These are phyloP conservation scores for Chaetomium globosum DNA, from an alignment of 2,329 filamentous ascomycete genomes.

Conservation along the genomic window DNA sequence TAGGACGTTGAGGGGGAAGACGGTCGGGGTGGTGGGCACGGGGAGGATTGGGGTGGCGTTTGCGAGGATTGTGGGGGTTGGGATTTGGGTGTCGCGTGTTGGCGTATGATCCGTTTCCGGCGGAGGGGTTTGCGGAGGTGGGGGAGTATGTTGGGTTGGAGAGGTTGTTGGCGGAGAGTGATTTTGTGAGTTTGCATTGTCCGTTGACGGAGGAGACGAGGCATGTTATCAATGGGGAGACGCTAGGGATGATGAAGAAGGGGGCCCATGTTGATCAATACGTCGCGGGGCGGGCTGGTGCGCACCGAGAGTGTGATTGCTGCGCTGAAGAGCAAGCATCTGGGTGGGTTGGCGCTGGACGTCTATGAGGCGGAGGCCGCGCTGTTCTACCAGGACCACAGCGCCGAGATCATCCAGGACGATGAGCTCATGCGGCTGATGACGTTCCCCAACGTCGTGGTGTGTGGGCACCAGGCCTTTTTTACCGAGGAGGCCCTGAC, in stretches of 20 bases:
- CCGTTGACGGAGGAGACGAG: slow-evolving; percentile 63
- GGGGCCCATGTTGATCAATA: slow-evolving; percentile 68
- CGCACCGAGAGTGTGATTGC: slow-evolving; percentile 62
- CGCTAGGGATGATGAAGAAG: slow-evolving; percentile 59
- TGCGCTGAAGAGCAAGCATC: slow-evolving; percentile 61
- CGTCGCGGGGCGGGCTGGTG: slow-evolving; percentile 66
- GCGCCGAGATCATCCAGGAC: slow-evolving; percentile 66
- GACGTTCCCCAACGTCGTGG: slow-evolving; percentile 68
- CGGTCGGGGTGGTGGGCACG: slow-evolving; percentile 66
- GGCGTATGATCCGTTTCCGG: slow-evolving; percentile 61
- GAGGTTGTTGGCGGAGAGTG: slow-evolving; percentile 56
- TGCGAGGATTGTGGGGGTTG: slow-evolving; percentile 57
- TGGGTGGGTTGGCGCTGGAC: slow-evolving; percentile 66
- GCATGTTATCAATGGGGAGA: slow-evolving; percentile 60
- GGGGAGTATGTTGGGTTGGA: slow-evolving; percentile 60
- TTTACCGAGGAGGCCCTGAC: slow-evolving; percentile 67
- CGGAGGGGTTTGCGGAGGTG: slow-evolving; percentile 51
- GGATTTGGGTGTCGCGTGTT: slow-evolving; percentile 67
- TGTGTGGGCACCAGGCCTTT: slow-evolving; percentile 71
- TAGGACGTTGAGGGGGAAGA: slow-evolving; percentile 63
- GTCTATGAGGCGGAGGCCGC: slow-evolving; percentile 68
- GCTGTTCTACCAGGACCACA: slow-evolving; percentile 68
- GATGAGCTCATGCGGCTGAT: slow-evolving; percentile 67
- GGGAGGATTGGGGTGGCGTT: slow-evolving; percentile 67
- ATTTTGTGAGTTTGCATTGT: slow-evolving; percentile 68